Base-by-base conservation (phyloP, 2,329 filamentous ascomycete species). In the Talaromyces sp. region DNA sequence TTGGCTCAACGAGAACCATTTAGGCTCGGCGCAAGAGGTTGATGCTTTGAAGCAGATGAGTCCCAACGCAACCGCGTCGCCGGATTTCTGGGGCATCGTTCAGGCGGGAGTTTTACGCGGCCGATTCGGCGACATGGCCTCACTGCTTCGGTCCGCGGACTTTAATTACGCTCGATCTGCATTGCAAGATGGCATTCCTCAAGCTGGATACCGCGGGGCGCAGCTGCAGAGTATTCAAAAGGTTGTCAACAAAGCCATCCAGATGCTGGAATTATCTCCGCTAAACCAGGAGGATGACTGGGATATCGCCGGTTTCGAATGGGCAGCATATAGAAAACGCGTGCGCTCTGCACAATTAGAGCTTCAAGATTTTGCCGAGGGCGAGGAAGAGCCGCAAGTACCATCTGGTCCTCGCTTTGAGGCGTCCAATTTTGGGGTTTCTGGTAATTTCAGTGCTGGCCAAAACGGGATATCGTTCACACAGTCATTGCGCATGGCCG, bases 71-170 rank as follows among this genome's bases (percentile, higher is more conserved):
- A 89, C 91, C 1, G 86, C 87, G 51, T 90, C 95, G 69, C 80
- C 83, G 30, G 81, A 89, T 40, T 98, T 92, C 76, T 98, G 94
- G 94, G 90, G 93, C 70, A 87, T 87, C 1, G 80, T 96, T n/a
- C 90, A 89, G 68, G 85, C 86, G 60, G 82, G 87, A 14, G 81
- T 93, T 27, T 80, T 96, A 30, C 89, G 92, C 54, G 94, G 93
- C 50, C 88, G 89, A 62, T 84, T 96, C 51, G 68, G 74, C 14
- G 85, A 86, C 50, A 88, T 89, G 1, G 81, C 89, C n/a, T 79
- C 83, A 54, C 76, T 96, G 31, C 81, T 98, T 55, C 84, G 82
- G 61, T 84, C 86, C 59, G 92, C 91, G 10, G 90, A 91, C 34
- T 96, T 95, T 84, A 88, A 87, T 65, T 80, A 90, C 64, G 90